Evolutionary conservation across 495 filamentous ascomycete genomes (phyloP).

Genomic region (Podospora pseudocomata): DNA sequence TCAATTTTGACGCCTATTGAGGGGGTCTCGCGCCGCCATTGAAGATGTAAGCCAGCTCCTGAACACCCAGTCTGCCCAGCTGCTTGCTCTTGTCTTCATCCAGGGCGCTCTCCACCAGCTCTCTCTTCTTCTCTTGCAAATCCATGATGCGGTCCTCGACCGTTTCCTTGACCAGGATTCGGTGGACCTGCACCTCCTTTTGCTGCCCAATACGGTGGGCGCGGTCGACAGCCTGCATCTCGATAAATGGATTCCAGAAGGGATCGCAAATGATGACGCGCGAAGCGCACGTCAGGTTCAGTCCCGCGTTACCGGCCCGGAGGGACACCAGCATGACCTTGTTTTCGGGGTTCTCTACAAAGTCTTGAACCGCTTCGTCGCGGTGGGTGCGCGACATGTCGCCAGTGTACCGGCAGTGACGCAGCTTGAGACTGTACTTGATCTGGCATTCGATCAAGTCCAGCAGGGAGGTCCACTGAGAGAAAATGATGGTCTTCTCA

Average conservation of each 20-base stretch:
- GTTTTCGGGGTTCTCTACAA: constrained; percentile 61
- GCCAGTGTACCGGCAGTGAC: constrained; percentile 80
- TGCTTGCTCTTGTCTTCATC: constrained; percentile 71
- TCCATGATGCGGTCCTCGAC: constrained; percentile 87
- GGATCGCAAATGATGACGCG: constrained; percentile 91
- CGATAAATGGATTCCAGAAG: constrained; percentile 95
- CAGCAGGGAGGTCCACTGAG: constrained; percentile 84
- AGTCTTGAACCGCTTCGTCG: constrained; percentile 67
- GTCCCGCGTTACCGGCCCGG: constrained; percentile 84
- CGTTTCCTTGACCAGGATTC: constrained; percentile 70
- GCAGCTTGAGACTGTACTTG: constrained; percentile 50
- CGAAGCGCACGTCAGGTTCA: constrained; percentile 83
- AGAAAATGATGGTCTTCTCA: constrained; percentile 92
- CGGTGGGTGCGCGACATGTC: constrained; percentile 69
- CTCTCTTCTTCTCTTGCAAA: constrained; percentile 80
- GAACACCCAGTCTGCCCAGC: constrained; percentile 56
- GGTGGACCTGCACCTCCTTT: constrained; percentile 71
- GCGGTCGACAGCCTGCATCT: constrained; percentile 92
- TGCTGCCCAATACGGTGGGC: constrained; percentile 88
- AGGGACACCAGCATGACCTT: constrained; percentile 84
- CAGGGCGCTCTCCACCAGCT: constrained; percentile 73
- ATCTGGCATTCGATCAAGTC: constrained; percentile 93
- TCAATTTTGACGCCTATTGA: too few species aligned
- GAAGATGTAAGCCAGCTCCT: constrained; percentile 57
- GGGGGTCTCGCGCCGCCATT: too few species aligned